Base-by-base conservation (phyloP, 1,284 basidiomycete genomes). In the Cerioporus squamosus region DNA sequence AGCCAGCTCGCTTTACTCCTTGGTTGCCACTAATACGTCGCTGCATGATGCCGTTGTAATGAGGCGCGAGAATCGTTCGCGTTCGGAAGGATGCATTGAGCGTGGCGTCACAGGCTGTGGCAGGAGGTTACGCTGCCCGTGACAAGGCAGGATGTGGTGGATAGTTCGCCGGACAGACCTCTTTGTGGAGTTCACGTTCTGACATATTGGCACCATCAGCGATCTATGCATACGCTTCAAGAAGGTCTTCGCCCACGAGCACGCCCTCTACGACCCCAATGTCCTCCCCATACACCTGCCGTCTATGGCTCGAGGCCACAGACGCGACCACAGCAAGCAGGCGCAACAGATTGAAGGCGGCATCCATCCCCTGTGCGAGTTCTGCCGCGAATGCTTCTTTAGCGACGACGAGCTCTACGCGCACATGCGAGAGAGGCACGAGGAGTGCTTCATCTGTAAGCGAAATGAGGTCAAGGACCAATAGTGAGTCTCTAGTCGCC, bases 161-260 rank as follows among this genome's bases (percentile, higher is more conserved):
- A n/a, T n/a, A n/a, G n/a, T n/a, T n/a, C n/a, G n/a, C n/a, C n/a
- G n/a, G n/a, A n/a, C n/a, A n/a, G n/a, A n/a, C n/a, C n/a, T n/a
- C n/a, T n/a, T n/a, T n/a, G n/a, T n/a, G n/a, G n/a, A n/a, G n/a
- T n/a, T n/a, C n/a, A n/a, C n/a, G n/a, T n/a, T n/a, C n/a, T n/a
- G 33, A 20, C 1, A 23, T 31, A 39, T 39, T 9, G 26, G 26
- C 26, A 39, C 23, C 24, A 12, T 51, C 53, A 95, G 94, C 70
- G 93, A 95, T 67, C 74, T 99, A 2, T 99, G 97, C 72, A 88
- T 96, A 57, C 83, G 87, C 40, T 83, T 85, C 75, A 95, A 98
- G 77, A 98, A 97, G 67, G 92, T 98, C 47, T 99, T 99, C 75
- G 82, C 94, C 0, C 96, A 99, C 73, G 97, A 99, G 73, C 97